A percentile compares a stretch with the other conserved stretches of the same genome.
Conservation (phyloP, 2,329 filamentous ascomycete genomes). For the Exophiala viscosa region DNA sequence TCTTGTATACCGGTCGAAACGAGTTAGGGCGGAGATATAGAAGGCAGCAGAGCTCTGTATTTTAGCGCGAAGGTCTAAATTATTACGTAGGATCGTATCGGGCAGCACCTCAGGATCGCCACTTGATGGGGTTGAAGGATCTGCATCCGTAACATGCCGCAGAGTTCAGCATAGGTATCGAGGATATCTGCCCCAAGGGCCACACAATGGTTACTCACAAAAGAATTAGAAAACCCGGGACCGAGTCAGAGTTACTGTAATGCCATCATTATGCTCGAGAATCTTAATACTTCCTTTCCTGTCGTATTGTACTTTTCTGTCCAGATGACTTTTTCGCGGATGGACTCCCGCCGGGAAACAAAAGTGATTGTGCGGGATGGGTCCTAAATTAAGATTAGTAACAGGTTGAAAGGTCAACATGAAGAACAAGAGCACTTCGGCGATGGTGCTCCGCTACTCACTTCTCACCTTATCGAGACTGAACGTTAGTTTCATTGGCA, state of each 20-base stretch:
- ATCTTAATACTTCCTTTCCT: too few relatives aligned
- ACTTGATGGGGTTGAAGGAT: neutral
- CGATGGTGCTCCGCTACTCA: neutral
- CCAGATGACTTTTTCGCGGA: neutral
- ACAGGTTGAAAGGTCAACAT: neutral
- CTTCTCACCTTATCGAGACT: neutral
- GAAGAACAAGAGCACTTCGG: neutral
- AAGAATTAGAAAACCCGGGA: too few relatives aligned
- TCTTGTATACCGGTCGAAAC: neutral
- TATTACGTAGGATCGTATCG: neutral
- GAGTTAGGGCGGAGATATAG: neutral
- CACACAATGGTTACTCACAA: too few relatives aligned
- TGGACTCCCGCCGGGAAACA: neutral
- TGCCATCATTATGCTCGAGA: too few relatives aligned
- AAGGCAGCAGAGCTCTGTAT: neutral
- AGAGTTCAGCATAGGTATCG: neutral
- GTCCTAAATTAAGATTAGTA: neutral
- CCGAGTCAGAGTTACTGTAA: too few relatives aligned
- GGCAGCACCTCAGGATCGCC: neutral
- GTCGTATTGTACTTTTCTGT: too few relatives aligned
- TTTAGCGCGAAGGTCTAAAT: neutral
- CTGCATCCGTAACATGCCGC: neutral
- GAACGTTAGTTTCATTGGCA: neutral
- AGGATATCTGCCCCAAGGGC: neutral
- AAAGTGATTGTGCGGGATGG: neutral